A percentile compares a stretch with the other conserved stretches of the same genome.
Conservation (phyloP, 306 rosid genomes). For the Malus orientalis region DNA sequence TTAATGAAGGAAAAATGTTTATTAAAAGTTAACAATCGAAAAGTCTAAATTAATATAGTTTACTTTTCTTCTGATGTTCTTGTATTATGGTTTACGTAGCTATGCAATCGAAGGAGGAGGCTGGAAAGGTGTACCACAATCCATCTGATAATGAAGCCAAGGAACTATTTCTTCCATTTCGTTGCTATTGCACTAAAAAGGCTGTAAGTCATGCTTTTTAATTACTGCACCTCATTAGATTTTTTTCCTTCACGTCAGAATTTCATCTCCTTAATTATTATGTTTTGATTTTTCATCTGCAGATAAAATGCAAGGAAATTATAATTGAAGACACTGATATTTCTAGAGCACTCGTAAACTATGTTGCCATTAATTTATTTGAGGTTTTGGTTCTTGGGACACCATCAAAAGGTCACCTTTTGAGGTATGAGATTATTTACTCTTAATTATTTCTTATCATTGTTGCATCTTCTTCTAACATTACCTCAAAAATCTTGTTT, state of each 20-base stretch:
- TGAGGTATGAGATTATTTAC: slow-evolving; percentile 28
- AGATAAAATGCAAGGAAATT: slow-evolving; percentile 71
- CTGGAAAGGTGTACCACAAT: slow-evolving; percentile 35
- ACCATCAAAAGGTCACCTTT: slow-evolving; percentile 56
- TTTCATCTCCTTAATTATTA: background rate
- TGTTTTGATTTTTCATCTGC: slow-evolving; percentile 6
- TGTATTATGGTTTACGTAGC: slow-evolving; percentile 25
- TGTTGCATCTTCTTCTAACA: background rate
- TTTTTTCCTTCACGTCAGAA: background rate
- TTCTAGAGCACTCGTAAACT: slow-evolving; percentile 48
- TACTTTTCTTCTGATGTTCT: background rate
- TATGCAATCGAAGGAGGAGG: slow-evolving; percentile 44
- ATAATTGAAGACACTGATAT: slow-evolving; percentile 56
- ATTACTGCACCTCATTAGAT: background rate
- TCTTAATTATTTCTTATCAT: background rate
- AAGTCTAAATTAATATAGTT: background rate
- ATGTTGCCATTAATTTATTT: slow-evolving; percentile 26
- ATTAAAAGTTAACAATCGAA: no score
- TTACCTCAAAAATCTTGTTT: background rate
- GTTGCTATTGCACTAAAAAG: slow-evolving; percentile 75
- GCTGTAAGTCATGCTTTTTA: slow-evolving; percentile 35
- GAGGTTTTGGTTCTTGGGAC: slow-evolving; percentile 76
- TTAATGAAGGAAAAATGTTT: no score
- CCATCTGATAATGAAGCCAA: slow-evolving; percentile 50
- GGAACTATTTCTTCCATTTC: slow-evolving; percentile 71